Evolutionary conservation across 352 stramenopile genomes (phyloP).

Genomic region (Pythium volutum): DNA sequence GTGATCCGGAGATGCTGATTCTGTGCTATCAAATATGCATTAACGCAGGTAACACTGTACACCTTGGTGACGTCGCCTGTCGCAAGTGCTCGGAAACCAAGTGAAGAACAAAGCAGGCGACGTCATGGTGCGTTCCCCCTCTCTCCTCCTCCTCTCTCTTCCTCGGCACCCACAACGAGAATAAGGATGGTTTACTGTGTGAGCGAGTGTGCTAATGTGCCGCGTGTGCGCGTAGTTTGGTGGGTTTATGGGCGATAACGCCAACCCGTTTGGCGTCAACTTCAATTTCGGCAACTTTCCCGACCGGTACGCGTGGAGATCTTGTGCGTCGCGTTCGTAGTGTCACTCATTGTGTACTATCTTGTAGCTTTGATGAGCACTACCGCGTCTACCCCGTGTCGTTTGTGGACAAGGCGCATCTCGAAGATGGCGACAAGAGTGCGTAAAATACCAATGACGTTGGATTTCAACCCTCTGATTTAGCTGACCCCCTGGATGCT

Average conservation of each 20-base stretch:
- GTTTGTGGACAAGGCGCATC: slow-evolving; percentile 83
- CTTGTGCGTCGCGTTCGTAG: neutral
- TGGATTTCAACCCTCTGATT: neutral
- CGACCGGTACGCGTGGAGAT: slow-evolving; percentile 35
- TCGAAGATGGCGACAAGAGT: slow-evolving; percentile 91
- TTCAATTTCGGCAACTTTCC: slow-evolving; percentile 79
- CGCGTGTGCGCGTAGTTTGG: slow-evolving; percentile 46
- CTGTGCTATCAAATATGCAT: slow-evolving; percentile 10
- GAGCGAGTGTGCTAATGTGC: neutral
- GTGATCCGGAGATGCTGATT: neutral
- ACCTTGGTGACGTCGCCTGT: slow-evolving; percentile 1
- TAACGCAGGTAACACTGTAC: slow-evolving; percentile 11
- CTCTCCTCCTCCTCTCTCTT: neutral
- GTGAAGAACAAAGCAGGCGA: slow-evolving; percentile 10
- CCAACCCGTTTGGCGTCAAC: slow-evolving; percentile 80
- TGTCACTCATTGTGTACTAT: neutral
- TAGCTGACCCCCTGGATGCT: neutral
- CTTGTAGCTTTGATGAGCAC: slow-evolving; percentile 77
- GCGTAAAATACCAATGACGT: slow-evolving; percentile 14
- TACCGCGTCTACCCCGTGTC: slow-evolving; percentile 87
- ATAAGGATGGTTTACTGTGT: neutral
- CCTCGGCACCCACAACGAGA: neutral
- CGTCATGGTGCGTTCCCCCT: slow-evolving; percentile 16
- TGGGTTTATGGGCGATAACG: slow-evolving; percentile 59
- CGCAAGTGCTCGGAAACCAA: slow-evolving; percentile 14